Evolutionary conservation across 495 filamentous ascomycete genomes (phyloP).

Genomic region (Neurospora intermedia): DNA sequence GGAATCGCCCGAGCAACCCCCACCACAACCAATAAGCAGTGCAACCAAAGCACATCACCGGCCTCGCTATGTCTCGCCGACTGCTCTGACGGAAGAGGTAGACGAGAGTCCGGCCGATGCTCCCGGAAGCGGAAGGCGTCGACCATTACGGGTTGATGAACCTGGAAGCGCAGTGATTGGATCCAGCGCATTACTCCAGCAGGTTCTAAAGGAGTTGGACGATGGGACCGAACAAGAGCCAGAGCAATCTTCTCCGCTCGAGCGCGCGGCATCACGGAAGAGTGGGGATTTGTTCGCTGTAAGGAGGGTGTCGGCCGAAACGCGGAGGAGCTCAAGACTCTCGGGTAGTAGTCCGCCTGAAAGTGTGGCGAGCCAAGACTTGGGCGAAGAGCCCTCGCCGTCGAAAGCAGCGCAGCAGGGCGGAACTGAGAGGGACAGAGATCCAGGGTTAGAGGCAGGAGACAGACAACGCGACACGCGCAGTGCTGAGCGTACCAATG

Average conservation of each 20-base stretch:
- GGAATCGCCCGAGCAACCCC: background rate
- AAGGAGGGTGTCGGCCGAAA: background rate
- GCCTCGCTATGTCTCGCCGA: conserved; percentile 3
- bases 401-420: background rate
- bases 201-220: conserved; percentile 17
- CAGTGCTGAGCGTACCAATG: conserved; percentile 3
- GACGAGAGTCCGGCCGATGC: conserved; percentile 38
- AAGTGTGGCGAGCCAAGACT: background rate
- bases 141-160: conserved; percentile 18
- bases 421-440: background rate
- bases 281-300: background rate
- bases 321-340: conserved; percentile 6
- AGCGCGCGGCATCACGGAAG: conserved; percentile 21
- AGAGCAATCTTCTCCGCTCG: conserved; percentile 30
- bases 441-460: conserved; percentile 1
- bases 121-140: conserved; percentile 34
- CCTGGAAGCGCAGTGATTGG: conserved; percentile 8
- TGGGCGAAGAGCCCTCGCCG: background rate
- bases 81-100: conserved; percentile 24
- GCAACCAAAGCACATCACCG: conserved; percentile 1
- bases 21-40: background rate
- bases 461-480: conserved; percentile 13
- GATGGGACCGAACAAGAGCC: conserved; percentile 2
- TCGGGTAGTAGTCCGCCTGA: conserved; percentile 2
- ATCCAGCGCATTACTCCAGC: conserved; percentile 22